Conservation (phyloP, 2,329 filamentous ascomycete species). For the Aquanectria penicillioides region DNA sequence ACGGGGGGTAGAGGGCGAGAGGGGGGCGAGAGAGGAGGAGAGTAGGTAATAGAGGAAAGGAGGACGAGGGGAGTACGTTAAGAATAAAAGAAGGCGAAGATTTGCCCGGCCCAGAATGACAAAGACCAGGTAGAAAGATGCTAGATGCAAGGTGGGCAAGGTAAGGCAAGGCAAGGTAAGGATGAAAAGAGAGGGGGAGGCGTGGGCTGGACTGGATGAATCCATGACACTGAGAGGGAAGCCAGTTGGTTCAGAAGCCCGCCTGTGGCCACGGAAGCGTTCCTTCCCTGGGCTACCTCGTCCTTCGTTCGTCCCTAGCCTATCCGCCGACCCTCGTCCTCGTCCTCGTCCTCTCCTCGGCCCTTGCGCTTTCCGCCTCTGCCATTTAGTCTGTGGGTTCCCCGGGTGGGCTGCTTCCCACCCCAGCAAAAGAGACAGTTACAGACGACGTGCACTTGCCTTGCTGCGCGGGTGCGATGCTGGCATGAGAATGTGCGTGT, state of each 20-base stretch:
- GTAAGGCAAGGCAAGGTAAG: neutral
- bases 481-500: too few relatives aligned
- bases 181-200: conserved; percentile 18
- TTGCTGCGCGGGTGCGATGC: too few relatives aligned
- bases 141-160: neutral
- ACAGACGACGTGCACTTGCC: too few relatives aligned
- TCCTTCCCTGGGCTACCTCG: conserved; percentile 12
- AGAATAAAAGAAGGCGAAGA: conserved; percentile 1
- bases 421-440: too few relatives aligned
- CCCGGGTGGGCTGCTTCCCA: neutral
- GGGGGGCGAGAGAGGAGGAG: neutral
- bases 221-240: conserved; percentile 6
- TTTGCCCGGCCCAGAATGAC: neutral
- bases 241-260: neutral
- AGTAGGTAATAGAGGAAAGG: neutral
- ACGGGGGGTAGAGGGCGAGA: neutral
- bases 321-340: conserved; percentile 16
- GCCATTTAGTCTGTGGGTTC: conserved; percentile 5
- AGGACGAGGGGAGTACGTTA: too few relatives aligned
- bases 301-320: conserved; percentile 8
- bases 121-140: neutral
- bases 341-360: too few relatives aligned
- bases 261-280: conserved; percentile 5
- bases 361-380: conserved; percentile 9
- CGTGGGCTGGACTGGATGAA: conserved; percentile 7